Evolutionary conservation across 2,329 filamentous ascomycete genomes (phyloP).

Genomic region (Exserohilum rostratum): DNA sequence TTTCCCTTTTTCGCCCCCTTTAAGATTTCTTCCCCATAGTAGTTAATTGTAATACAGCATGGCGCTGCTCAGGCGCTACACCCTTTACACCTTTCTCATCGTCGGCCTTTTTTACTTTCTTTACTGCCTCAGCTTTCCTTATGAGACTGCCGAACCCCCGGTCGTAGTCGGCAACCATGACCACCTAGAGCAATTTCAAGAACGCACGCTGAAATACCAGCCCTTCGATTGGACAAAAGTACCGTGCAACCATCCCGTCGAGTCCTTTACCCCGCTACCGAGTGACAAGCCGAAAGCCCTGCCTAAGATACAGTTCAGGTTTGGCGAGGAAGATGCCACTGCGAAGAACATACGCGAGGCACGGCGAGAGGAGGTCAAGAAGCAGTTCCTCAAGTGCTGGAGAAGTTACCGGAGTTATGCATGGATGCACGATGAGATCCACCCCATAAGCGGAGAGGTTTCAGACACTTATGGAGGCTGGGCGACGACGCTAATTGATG

Average conservation of each 20-base stretch:
- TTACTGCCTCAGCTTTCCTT: constrained; percentile 46
- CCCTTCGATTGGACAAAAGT: constrained; percentile 51
- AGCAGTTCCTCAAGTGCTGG: constrained; percentile 54
- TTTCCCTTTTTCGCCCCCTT: constrained; percentile 11
- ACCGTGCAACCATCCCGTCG: constrained; percentile 49
- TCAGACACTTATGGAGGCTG: constrained; percentile 55
- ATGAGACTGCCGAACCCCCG: constrained; percentile 21
- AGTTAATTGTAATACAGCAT: constrained; percentile 34
- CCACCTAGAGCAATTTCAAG: constrained; percentile 12
- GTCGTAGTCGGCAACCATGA: constrained; percentile 13
- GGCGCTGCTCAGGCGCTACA: constrained; percentile 49
- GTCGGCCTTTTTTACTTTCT: constrained; percentile 46
- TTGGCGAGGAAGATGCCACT: constrained; percentile 45
- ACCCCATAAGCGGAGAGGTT: constrained; percentile 50
- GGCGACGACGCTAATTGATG: constrained; percentile 55
- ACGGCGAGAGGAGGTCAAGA: constrained; percentile 48
- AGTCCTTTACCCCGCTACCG: constrained; percentile 46
- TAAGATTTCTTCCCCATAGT: constrained; percentile 3
- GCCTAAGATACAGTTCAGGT: constrained; percentile 52
- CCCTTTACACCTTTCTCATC: constrained; percentile 43
- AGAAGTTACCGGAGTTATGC: constrained; percentile 52
- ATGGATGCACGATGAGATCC: constrained; percentile 58
- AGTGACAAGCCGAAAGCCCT: constrained; percentile 46
- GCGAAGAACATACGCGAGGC: constrained; percentile 42
- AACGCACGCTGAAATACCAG: constrained; percentile 15